These are phyloP conservation scores for Paraglomus occultum DNA, from an alignment of 192 early-diverging fungal genomes.

Conservation along the genomic window DNA sequence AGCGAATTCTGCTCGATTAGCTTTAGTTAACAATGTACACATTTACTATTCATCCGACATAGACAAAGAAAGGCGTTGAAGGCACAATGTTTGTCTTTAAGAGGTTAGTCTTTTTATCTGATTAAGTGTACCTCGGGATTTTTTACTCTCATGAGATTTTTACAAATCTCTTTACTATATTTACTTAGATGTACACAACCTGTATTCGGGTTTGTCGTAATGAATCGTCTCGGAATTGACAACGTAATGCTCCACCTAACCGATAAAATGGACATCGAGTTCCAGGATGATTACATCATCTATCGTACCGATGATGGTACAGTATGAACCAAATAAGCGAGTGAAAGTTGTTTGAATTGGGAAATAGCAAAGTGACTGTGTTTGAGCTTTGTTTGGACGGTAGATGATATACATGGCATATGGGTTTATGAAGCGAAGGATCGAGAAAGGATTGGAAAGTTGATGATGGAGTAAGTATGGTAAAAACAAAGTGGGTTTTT, in stretches of 20 bases:
- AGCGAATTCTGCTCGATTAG: background rate
- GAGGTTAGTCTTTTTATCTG: conserved; percentile 44
- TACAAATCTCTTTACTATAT: background rate
- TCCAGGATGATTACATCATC: conserved; percentile 85
- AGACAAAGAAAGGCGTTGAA: conserved; percentile 88
- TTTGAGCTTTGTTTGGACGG: background rate
- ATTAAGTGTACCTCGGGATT: background rate
- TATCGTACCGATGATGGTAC: conserved; percentile 69
- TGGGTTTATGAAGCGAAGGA: conserved; percentile 79
- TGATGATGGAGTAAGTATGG: conserved; percentile 45
- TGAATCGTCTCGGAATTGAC: conserved; percentile 85
- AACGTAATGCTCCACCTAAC: conserved; percentile 71
- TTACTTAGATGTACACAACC: conserved; percentile 48
- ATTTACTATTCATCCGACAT: conserved; percentile 9
- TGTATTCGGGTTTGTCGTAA: conserved; percentile 76
- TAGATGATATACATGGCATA: conserved; percentile 66
- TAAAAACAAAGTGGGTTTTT: conserved; percentile 22
- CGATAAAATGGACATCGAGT: conserved; percentile 72
- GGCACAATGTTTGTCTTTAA: conserved; percentile 88
- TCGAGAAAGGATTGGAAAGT: conserved; percentile 56
- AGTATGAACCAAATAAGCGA: background rate
- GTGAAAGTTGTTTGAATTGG: background rate
- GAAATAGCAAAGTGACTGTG: background rate
- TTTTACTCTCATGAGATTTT: background rate
- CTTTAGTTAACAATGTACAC: background rate